Evolutionary conservation across 2,329 filamentous ascomycete genomes (phyloP).

Genomic region (Ceratocystis diversiconidia): DNA sequence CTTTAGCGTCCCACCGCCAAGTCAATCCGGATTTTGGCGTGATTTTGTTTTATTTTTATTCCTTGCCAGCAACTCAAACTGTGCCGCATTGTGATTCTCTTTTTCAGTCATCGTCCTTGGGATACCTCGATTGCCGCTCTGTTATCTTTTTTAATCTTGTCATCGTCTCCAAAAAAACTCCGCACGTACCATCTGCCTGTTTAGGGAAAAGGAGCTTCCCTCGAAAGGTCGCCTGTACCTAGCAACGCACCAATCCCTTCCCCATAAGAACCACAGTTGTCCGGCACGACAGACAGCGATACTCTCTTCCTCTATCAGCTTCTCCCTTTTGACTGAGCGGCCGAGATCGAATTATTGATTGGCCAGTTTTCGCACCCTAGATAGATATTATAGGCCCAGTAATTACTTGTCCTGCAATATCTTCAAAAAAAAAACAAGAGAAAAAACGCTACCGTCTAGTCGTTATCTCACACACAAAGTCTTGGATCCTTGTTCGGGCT

Average conservation of each 20-base stretch:
- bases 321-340: not conserved
- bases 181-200: conserved; percentile 2
- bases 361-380: not conserved
- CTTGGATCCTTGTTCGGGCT: not conserved
- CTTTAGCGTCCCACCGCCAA: not conserved
- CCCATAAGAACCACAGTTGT: not conserved
- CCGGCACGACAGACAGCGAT: conserved; percentile 1
- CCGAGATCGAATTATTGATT: not conserved
- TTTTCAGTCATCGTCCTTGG: not conserved
- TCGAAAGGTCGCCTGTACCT: not conserved
- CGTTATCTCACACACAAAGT: not conserved
- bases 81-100: not conserved
- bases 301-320: not conserved
- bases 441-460: too few species aligned
- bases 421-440: not conserved
- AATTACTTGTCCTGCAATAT: not conserved
- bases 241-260: not conserved
- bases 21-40: not conserved
- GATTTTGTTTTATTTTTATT: not conserved
- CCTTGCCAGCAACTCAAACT: not conserved
- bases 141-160: not conserved
- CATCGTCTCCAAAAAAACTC: conserved; percentile 1
- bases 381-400: not conserved
- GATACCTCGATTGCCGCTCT: not conserved
- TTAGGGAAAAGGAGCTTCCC: not conserved